These are phyloP conservation scores for Rhizoctonia solani DNA, from an alignment of 1,284 basidiomycete species.

Conservation along the genomic window DNA sequence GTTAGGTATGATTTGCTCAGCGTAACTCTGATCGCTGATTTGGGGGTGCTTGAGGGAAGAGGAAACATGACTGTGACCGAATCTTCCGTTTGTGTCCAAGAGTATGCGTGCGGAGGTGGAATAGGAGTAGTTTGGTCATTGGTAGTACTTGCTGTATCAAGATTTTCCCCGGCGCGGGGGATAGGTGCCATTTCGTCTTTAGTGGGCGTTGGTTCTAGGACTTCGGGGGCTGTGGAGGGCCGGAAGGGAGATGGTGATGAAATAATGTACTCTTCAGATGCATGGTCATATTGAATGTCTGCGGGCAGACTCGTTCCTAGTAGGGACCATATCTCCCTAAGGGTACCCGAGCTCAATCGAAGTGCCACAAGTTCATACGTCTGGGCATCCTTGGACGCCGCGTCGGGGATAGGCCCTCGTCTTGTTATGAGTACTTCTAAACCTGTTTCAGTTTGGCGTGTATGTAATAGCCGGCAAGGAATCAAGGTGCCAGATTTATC, in stretches of 20 bases:
- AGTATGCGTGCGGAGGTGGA: constrained; percentile 67
- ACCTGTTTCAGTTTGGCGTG: constrained; percentile 47
- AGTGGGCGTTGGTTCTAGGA: constrained; percentile 57
- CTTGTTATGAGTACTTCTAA: constrained; percentile 12
- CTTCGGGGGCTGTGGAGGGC: constrained; percentile 45
- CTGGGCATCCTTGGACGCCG: not conserved
- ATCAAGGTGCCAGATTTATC: constrained; percentile 38
- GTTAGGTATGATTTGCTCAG: constrained; percentile 71
- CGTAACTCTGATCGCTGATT: constrained; percentile 64
- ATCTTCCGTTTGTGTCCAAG: constrained; percentile 88
- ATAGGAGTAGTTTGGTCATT: too few species aligned
- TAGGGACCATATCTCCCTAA: constrained; percentile 67
- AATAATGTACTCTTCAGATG: constrained; percentile 56
- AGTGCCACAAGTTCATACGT: constrained; percentile 14
- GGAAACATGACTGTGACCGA: constrained; percentile 82
- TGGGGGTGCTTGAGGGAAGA: constrained; percentile 69
- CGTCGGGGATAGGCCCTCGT: not conserved
- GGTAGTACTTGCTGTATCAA: constrained; percentile 48
- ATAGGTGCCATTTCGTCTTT: constrained; percentile 68
- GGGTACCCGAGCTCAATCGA: constrained; percentile 35
- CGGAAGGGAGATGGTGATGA: constrained; percentile 62
- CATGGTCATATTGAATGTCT: constrained; percentile 56
- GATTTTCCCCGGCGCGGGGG: constrained; percentile 60
- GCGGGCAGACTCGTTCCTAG: constrained; percentile 73
- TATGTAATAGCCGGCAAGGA: constrained; percentile 65